These are phyloP conservation scores for Euphrasia confusa DNA, from an alignment of 257 asterid species.

Conservation along the genomic window DNA sequence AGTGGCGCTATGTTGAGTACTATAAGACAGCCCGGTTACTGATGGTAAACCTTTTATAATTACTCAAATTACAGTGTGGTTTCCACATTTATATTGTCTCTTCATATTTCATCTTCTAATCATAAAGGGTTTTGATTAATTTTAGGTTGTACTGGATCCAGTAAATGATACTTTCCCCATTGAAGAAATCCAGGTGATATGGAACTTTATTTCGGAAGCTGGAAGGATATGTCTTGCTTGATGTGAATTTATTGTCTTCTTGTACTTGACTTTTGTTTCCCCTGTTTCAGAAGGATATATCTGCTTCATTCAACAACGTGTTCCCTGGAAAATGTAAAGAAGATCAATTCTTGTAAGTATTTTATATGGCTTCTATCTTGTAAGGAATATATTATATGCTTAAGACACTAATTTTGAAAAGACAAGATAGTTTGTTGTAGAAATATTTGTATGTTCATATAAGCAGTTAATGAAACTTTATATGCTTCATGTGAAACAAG, in stretches of 20 bases:
- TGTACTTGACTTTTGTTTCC: conserved; percentile 6
- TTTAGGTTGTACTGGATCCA: conserved; percentile 69
- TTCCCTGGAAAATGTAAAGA: no score
- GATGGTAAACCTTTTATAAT: conserved; percentile 44
- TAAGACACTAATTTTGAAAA: no score
- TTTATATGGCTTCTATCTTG: no score
- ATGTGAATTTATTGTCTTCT: conserved; percentile 19
- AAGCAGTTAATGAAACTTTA: no score
- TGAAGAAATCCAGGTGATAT: conserved; percentile 74
- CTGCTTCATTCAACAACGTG: no score
- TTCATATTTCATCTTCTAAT: conserved; percentile 3
- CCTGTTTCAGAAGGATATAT: conserved; percentile 33
- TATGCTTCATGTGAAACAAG: no score
- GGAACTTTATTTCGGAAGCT: conserved; percentile 19
- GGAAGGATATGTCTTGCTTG: conserved; percentile 8
- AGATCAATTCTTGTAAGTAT: no score
- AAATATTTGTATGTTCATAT: no score
- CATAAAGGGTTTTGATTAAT: conserved; percentile 14
- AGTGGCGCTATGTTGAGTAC: conserved; percentile 67
- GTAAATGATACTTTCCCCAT: conserved; percentile 45
- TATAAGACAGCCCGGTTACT: conserved; percentile 76
- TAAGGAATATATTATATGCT: no score
- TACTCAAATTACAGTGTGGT: not conserved
- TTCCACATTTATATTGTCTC: conserved; percentile 1
- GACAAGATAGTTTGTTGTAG: no score